Conservation (phyloP, 2,329 filamentous ascomycete genomes). For the Colletotrichum cuscutae region DNA sequence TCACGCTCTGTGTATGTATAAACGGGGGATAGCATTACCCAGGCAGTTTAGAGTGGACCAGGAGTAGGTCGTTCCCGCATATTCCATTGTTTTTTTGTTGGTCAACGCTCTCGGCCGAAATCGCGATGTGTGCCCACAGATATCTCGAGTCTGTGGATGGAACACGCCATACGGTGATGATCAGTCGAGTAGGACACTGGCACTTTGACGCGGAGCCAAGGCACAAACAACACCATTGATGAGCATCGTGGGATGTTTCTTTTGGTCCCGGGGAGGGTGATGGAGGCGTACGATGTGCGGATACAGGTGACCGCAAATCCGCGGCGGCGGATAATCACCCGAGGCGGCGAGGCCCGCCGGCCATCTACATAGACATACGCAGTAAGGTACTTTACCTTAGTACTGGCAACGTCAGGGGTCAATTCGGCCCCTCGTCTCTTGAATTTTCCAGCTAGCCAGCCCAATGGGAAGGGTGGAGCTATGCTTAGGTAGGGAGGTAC, state of each 20-base stretch:
- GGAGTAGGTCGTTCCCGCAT: neutral
- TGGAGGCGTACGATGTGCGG: neutral
- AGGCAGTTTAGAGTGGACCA: constrained; percentile 33
- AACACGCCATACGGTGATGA: neutral
- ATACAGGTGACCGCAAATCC: constrained; percentile 13
- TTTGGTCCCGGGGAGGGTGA: neutral
- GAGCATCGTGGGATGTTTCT: constrained; percentile 10
- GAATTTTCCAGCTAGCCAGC: constrained; percentile 1
- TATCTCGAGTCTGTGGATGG: neutral
- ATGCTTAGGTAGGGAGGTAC: constrained; percentile 2
- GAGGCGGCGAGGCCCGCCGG: constrained; percentile 23
- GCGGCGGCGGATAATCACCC: constrained; percentile 30
- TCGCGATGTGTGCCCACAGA: neutral
- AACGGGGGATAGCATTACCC: constrained; percentile 26
- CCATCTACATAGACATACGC: constrained; percentile 23
- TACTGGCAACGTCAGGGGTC: constrained; percentile 19
- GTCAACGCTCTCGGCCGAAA: constrained; percentile 16
- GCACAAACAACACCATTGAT: neutral
- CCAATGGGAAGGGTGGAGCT: constrained; percentile 28
- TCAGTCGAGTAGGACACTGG: neutral
- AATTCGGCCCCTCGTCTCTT: neutral
- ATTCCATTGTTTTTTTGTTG: neutral
- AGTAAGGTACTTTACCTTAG: no score
- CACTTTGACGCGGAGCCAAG: constrained; percentile 16
- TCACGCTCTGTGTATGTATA: constrained; percentile 27